A percentile compares a stretch with the other conserved stretches of the same genome.
Evolutionary conservation across 805 yeast species (phyloP).

Genomic region (Saitoella complicata): DNA sequence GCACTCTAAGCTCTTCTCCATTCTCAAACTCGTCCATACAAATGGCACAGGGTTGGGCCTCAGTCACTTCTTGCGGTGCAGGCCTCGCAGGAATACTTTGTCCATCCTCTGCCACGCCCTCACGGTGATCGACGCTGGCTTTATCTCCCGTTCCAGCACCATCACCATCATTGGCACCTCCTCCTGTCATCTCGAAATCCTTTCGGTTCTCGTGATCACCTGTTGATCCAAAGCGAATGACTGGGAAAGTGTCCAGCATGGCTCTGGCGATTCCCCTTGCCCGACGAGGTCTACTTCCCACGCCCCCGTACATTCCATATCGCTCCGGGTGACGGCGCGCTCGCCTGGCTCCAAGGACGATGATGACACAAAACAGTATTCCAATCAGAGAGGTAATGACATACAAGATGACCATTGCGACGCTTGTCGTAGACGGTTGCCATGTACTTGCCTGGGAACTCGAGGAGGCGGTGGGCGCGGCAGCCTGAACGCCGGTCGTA

Average conservation of each 20-base stretch:
- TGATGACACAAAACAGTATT: slow-evolving; percentile 16
- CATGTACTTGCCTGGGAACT: no score
- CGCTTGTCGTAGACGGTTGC: slow-evolving; percentile 9
- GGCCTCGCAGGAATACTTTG: background rate
- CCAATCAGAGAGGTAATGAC: slow-evolving; percentile 18
- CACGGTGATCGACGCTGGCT: background rate
- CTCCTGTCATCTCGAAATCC: no score
- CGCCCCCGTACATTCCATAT: slow-evolving; percentile 11
- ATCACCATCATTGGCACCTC: slow-evolving; percentile 8
- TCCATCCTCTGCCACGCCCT: slow-evolving; percentile 1
- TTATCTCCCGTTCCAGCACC: background rate
- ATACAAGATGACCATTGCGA: slow-evolving; percentile 20
- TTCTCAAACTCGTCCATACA: slow-evolving; percentile 54
- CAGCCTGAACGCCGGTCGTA: no score
- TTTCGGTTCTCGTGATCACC: no score
- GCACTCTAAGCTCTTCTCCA: slow-evolving; percentile 45
- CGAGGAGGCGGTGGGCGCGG: no score
- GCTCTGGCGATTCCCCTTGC: slow-evolving; percentile 24
- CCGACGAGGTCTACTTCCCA: slow-evolving; percentile 11
- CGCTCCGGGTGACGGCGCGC: slow-evolving; percentile 23
- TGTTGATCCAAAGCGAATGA: slow-evolving; percentile 10
- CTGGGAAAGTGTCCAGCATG: slow-evolving; percentile 22
- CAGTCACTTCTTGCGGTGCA: background rate
- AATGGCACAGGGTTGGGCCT: slow-evolving; percentile 40
- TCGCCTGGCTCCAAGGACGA: slow-evolving; percentile 21